Base-by-base conservation (phyloP, 139 green algal genomes). In the Coccomyxa sp. region DNA sequence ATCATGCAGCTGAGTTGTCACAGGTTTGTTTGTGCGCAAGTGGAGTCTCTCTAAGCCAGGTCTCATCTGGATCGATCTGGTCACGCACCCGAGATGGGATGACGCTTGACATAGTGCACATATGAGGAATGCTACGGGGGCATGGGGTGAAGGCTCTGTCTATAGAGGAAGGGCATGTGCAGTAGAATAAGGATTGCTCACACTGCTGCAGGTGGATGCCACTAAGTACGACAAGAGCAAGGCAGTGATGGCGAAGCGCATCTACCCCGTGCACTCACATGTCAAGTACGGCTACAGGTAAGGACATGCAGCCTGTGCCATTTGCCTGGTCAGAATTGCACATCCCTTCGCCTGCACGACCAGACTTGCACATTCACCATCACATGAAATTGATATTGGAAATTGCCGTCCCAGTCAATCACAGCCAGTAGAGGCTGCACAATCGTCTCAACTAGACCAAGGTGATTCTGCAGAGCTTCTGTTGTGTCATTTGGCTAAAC, bases 171-270 rank as follows among this genome's bases (percentile, higher is more conserved):
- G 24, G 12, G 10, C 12, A 29, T 44, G 10, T 50, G 36, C n/a
- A 31, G 68, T 8, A 39, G 31, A 7, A 70, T 22, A 38, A 40
- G n/a, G 8, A 64, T 8, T n/a, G 38, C 24, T n/a, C n/a, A 68
- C 37, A 37, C 31, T 27, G 16, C 39, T 58, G 29, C 76, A 80
- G 76, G 76, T 73, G 76, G 76, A 80, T n/a, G 64, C 33, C 34
- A 64, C 75, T n/a, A 34, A 85, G 9, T 81, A 84, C 69, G 35
- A 39, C 16, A 86, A 55, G 18, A 74, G 55, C 44, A 35, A 74
- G 34, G 84, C 83, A 38, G 64, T 78, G 38, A 58, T 90, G 76
- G 79, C 83, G 22, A 74, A 87, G 71, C 78, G 82, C 38, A 84
- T 73, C 36, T 90, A 89, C 77, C 41, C 31, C 0, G 81, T 87